These are phyloP conservation scores for Leccinellum albellum DNA, from an alignment of 768 basidiomycete genomes.

Conservation along the genomic window DNA sequence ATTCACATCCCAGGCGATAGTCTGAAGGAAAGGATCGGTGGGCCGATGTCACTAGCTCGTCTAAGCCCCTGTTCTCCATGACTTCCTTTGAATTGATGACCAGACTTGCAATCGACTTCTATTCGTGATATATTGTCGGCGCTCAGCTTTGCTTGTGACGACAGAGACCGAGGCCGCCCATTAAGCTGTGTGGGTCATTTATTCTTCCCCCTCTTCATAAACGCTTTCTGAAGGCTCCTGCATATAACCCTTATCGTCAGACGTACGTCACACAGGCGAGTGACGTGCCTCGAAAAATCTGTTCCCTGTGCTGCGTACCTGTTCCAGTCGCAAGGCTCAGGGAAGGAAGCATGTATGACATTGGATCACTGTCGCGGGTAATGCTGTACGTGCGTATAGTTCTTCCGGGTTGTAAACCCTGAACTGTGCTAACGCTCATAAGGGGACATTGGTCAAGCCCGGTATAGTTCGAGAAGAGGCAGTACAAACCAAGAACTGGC, in stretches of 20 bases:
- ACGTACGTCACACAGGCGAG: background rate
- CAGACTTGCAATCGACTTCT: background rate
- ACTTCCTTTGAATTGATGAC: background rate
- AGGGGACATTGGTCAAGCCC: background rate
- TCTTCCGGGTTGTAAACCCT: background rate
- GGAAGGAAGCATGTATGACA: background rate
- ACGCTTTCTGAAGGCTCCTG: background rate
- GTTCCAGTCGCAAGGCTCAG: background rate
- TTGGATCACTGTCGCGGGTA: background rate
- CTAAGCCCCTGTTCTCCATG: background rate
- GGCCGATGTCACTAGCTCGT: background rate
- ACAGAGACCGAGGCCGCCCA: background rate
- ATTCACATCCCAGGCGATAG: background rate
- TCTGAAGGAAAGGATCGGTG: background rate
- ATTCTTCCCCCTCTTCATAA: background rate
- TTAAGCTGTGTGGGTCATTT: background rate
- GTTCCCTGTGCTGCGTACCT: background rate
- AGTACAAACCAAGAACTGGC: background rate
- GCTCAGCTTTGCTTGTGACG: background rate
- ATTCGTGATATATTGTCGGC: background rate
- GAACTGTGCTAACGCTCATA: background rate
- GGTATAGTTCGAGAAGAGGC: background rate
- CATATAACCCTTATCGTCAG: background rate
- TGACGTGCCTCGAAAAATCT: background rate
- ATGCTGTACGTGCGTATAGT: background rate